phyloP scores from a whole-genome alignment of 805 yeast genomes.

The Saturnispora saitoi region DNA sequence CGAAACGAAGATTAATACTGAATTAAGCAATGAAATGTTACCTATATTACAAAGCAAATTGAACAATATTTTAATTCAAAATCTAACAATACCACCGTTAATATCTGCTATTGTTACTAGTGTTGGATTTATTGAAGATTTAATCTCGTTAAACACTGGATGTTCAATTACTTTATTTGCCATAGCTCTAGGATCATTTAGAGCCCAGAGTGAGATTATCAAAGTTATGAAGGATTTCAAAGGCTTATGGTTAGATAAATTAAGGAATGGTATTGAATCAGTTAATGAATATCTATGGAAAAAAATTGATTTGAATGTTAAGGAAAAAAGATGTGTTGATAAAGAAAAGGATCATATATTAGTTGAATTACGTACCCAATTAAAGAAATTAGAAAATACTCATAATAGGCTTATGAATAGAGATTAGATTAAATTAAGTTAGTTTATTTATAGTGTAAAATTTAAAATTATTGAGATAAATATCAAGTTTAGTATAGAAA shows the following conservation, averaged over 20 bases:
- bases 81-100: constrained; percentile 21
- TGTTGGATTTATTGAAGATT: constrained; percentile 22
- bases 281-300: constrained; percentile 4
- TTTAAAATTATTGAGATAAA: neutral
- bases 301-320: constrained; percentile 3
- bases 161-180: constrained; percentile 24
- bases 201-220: constrained; percentile 18
- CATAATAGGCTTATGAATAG: neutral
- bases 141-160: constrained; percentile 22
- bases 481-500: neutral
- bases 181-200: constrained; percentile 22
- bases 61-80: constrained; percentile 18
- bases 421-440: neutral
- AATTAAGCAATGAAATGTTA: constrained; percentile 15
- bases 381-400: neutral
- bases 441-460: neutral
- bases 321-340: neutral
- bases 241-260: constrained; percentile 1
- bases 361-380: neutral
- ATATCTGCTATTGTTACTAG: constrained; percentile 21
- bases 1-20: neutral
- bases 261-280: neutral
- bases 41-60: constrained; percentile 23
- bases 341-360: neutral
- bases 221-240: constrained; percentile 10